Percentiles rank a stretch among this genome's conserved stretches.
phyloP scores from a whole-genome alignment of 2,329 filamentous ascomycete genomes.

The Cytospora mali region DNA sequence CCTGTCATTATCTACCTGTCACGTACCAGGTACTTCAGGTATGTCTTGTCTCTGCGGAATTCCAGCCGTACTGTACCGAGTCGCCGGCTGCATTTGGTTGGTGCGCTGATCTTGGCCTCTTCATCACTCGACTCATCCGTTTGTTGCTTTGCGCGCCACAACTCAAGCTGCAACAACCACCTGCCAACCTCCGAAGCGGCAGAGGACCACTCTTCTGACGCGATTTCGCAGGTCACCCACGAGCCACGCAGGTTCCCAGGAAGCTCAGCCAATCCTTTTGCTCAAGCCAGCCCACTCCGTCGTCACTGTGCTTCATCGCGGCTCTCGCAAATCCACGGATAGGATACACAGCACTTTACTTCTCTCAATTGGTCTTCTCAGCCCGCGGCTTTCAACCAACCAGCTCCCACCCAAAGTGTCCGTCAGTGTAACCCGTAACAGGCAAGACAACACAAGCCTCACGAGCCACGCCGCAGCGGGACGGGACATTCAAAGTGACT shows the following conservation, averaged over 20 bases:
- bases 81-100: constrained; percentile 22
- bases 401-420: constrained; percentile 14
- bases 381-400: constrained; percentile 23
- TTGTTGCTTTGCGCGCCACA: constrained; percentile 20
- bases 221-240: constrained; percentile 42
- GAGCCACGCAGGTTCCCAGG: constrained; percentile 32
- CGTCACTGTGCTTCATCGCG: constrained; percentile 17
- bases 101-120: constrained; percentile 21
- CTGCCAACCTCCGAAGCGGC: constrained; percentile 22
- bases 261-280: constrained; percentile 34
- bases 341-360: constrained; percentile 15
- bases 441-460: constrained; percentile 25
- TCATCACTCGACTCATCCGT: constrained; percentile 7
- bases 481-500: constrained; percentile 25
- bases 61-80: not conserved
- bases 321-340: constrained; percentile 4
- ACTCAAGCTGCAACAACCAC: constrained; percentile 7
- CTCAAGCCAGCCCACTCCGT: constrained; percentile 25
- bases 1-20: constrained; percentile 21
- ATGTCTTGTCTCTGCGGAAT: constrained; percentile 20
- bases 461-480: constrained; percentile 22
- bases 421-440: constrained; percentile 27
- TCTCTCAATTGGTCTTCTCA: constrained; percentile 8
- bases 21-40: constrained; percentile 20
- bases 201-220: constrained; percentile 40